These are phyloP conservation scores for Gloeophyllum trabeum DNA, from an alignment of 768 basidiomycete genomes.

Conservation along the genomic window DNA sequence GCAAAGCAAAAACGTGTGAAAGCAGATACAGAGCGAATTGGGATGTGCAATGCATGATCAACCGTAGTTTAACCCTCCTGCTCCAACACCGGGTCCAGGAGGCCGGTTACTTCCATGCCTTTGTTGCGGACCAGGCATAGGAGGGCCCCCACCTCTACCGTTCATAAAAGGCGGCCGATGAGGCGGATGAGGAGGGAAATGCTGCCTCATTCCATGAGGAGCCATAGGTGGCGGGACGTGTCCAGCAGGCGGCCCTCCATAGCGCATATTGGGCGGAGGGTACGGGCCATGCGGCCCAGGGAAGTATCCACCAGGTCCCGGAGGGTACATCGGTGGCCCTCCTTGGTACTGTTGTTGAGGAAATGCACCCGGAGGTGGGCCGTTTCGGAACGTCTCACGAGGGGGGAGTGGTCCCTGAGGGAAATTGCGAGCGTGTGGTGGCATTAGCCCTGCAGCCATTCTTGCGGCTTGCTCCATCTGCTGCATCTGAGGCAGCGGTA, in stretches of 20 bases:
- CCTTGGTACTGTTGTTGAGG: not conserved
- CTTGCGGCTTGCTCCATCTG: slow-evolving; percentile 9
- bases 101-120: too few relatives aligned
- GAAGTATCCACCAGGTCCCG: slow-evolving; percentile 7
- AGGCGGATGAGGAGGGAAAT: slow-evolving; percentile 5
- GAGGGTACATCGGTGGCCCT: slow-evolving; percentile 5
- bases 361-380: slow-evolving; percentile 15
- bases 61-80: too few relatives aligned
- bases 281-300: not conserved
- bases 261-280: not conserved
- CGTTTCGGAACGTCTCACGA: slow-evolving; percentile 21
- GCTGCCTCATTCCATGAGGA: slow-evolving; percentile 4
- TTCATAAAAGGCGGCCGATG: slow-evolving; percentile 8
- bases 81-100: too few relatives aligned
- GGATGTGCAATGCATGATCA: too few relatives aligned
- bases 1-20: too few relatives aligned
- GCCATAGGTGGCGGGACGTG: slow-evolving; percentile 3
- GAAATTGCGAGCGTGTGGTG: not conserved
- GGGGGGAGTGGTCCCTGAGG: slow-evolving; percentile 24
- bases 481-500: slow-evolving; percentile 9
- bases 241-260: not conserved
- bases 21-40: too few relatives aligned
- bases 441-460: slow-evolving; percentile 6
- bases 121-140: too few relatives aligned
- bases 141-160: slow-evolving; percentile 11